Evolutionary conservation across 73 alveolate species (phyloP), one percentile per base, ranked within the genome.

Genomic region (Paramecium tetraurelia): DNA sequence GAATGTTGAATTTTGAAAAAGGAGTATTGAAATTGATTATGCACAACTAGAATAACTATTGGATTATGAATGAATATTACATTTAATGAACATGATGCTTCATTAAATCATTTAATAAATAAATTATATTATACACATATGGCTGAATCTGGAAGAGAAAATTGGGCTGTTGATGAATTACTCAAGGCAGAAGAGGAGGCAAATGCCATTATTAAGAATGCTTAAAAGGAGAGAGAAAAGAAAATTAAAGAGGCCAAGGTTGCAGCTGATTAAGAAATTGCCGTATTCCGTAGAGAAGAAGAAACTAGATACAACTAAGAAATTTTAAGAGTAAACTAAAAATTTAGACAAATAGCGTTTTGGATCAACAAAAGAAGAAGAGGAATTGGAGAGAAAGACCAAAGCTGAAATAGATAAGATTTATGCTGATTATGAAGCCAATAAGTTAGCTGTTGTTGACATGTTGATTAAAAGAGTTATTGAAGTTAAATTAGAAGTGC

Each of bases 191-290:
- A 89, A 53, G 87, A 89, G 58, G 94, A 89, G n/a, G 94, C 94
- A 21, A 89, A 89, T 89, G 90, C 86, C 12, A 71, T 89, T 33
- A 89, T 89, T 46, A 89, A 89, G 88, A 59, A 69, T 33, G 94
- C 94, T 21, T 36, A 89, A 46, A 70, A 77, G 46, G 92, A 89
- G 33, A 89, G 94, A 89, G 94, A 89, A 72, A 89, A 72, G 92
- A 89, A 89, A 48, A 77, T 89, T 36, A 89, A 89, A 70, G 94
- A 89, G 43, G 94, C 94, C 18, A 89, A 83, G 31, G 75, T 83
- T 71, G 94, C 94, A 41, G 94, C 94, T 46, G 94, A 89, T 70
- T 72, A 89, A 89, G 94, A 89, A 89, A 83, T 89, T 72, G 87
- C 71, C 58, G 77, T 70, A 43, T 89, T 71, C 92, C 68, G 94